These are phyloP conservation scores for Leishmania mexicana DNA, from an alignment of 208 protist species.

Conservation along the genomic window DNA sequence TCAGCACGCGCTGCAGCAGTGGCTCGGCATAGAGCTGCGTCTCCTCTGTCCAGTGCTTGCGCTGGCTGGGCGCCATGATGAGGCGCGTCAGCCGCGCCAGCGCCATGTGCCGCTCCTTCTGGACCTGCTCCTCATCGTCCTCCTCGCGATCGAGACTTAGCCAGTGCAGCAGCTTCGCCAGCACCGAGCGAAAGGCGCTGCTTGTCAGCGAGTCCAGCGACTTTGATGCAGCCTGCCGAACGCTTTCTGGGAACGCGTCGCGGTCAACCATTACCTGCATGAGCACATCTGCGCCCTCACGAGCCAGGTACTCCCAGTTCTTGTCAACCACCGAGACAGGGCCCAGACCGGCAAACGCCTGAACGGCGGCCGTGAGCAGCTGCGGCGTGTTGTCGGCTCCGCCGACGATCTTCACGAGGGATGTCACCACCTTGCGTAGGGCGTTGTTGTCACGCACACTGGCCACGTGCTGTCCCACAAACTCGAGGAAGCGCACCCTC, in stretches of 20 bases:
- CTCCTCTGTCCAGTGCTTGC: constrained; percentile 79
- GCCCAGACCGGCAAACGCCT: constrained; percentile 77
- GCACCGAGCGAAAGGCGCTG: constrained; percentile 72
- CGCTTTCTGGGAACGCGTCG: constrained; percentile 73
- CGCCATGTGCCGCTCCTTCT: constrained; percentile 81
- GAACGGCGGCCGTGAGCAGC: constrained; percentile 75
- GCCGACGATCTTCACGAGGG: constrained; percentile 81
- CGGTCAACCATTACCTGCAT: constrained; percentile 89
- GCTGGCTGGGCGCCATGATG: constrained; percentile 34
- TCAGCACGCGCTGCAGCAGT: constrained; percentile 70
- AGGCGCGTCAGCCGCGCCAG: constrained; percentile 56
- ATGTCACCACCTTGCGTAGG: constrained; percentile 79
- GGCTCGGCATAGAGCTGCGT: constrained; percentile 64
- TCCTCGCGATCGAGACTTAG: constrained; percentile 84
- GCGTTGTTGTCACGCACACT: constrained; percentile 69
- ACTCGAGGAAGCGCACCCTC: constrained; percentile 78
- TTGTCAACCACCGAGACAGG: constrained; percentile 82
- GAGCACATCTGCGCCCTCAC: constrained; percentile 86
- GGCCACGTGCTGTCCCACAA: constrained; percentile 60
- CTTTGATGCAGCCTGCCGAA: constrained; percentile 67
- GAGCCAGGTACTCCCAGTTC: constrained; percentile 78
- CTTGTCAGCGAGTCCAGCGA: constrained; percentile 72
- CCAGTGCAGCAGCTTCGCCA: constrained; percentile 90
- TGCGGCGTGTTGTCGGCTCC: constrained; percentile 75
- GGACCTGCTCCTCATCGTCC: constrained; percentile 78